Conservation (phyloP, 2,329 filamentous ascomycete species). For the Didymella keratinophila region DNA sequence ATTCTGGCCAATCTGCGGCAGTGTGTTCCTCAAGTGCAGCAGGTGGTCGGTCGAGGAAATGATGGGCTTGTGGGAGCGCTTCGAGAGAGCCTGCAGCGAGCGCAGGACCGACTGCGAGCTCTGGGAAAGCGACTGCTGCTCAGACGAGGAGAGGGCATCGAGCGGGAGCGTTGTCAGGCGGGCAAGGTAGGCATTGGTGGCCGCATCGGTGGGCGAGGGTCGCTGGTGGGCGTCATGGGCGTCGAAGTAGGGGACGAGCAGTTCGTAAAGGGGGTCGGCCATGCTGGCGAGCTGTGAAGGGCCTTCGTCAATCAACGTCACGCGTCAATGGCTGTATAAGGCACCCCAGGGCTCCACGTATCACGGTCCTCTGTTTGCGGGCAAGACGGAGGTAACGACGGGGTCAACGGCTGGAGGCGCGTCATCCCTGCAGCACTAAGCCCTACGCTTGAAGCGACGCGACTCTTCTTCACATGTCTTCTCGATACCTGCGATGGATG, state of each 20-base stretch:
- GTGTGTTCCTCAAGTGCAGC: conserved; percentile 71
- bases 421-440: conserved; percentile 7
- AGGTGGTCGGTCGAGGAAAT: conserved; percentile 83
- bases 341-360: not conserved
- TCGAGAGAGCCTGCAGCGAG: conserved; percentile 85
- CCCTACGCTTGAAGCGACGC: conserved; percentile 10
- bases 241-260: conserved; percentile 70
- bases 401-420: not conserved
- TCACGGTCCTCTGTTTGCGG: conserved; percentile 15
- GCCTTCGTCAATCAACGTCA: too few species aligned
- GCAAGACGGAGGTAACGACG: conserved; percentile 25
- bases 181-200: conserved; percentile 74
- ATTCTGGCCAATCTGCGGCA: conserved; percentile 74
- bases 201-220: conserved; percentile 57
- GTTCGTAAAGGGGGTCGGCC: conserved; percentile 74
- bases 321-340: not conserved
- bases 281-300: conserved; percentile 15
- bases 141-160: conserved; percentile 73
- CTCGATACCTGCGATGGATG: conserved; percentile 22
- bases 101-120: conserved; percentile 80
- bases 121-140: conserved; percentile 82
- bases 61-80: conserved; percentile 84
- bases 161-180: conserved; percentile 80
- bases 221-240: conserved; percentile 52
- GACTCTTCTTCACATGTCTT: conserved; percentile 28